Percentiles rank a stretch among this genome's conserved stretches.
These are phyloP conservation scores for Picea glauca DNA, from an alignment of 75 land plant genomes.

Conservation along the genomic window DNA sequence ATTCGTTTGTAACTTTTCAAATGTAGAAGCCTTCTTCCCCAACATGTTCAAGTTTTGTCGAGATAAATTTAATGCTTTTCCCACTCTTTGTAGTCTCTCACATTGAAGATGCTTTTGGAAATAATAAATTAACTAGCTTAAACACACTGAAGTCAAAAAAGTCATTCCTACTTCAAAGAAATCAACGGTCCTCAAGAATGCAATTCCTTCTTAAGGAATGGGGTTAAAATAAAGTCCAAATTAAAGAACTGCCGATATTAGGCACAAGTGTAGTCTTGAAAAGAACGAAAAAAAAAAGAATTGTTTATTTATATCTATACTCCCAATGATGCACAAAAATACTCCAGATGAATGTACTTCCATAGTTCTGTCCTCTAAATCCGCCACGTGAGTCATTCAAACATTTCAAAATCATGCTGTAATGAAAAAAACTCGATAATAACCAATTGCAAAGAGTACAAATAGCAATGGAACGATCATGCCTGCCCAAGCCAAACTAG, in stretches of 20 bases:
- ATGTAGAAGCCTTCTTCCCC: not conserved
- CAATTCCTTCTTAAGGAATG: not conserved
- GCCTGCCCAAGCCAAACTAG: constrained; percentile 4
- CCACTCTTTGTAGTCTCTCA: not conserved
- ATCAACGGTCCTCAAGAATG: no score
- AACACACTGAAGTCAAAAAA: not conserved
- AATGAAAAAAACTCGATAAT: not conserved
- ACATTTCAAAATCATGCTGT: not conserved
- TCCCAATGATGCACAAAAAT: not conserved
- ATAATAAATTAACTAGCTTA: not conserved
- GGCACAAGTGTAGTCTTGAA: not conserved
- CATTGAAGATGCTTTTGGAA: not conserved
- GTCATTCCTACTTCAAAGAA: not conserved
- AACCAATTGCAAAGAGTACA: constrained; percentile 9
- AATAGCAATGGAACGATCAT: not conserved
- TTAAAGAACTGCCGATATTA: not conserved
- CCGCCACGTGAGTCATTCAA: not conserved
- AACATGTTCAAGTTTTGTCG: not conserved
- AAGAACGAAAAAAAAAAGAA: constrained; percentile 3
- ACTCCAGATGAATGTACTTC: not conserved
- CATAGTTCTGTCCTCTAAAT: not conserved
- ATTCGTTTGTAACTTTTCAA: not conserved
- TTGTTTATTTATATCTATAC: not conserved
- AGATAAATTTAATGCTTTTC: not conserved
- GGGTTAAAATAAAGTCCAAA: not conserved